These are phyloP conservation scores for Lepidium africanum DNA, from an alignment of 345 rosid species.

Conservation along the genomic window DNA sequence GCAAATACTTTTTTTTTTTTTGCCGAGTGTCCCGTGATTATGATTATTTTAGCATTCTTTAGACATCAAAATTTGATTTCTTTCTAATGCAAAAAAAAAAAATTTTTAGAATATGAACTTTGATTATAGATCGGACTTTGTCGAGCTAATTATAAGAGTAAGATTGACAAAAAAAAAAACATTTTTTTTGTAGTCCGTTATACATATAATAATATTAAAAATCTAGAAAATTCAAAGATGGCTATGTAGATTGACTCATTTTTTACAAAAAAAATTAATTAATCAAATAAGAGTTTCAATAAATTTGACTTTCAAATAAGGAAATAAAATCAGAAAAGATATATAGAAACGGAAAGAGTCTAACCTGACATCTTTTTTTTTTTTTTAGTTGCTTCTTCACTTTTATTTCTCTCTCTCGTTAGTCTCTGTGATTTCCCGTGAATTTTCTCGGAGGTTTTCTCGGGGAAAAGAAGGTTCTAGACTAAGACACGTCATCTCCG, in stretches of 20 bases:
- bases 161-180: no score
- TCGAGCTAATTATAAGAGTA: no score
- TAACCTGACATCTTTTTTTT: neutral
- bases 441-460: conserved; percentile 10
- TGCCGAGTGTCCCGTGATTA: no score
- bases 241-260: neutral
- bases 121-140: no score
- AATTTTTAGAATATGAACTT: no score
- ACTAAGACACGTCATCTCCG: conserved; percentile 10
- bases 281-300: neutral
- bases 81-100: no score
- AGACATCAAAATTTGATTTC: no score
- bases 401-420: neutral
- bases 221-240: neutral
- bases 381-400: conserved; percentile 11
- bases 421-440: conserved; percentile 9
- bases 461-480: conserved; percentile 8
- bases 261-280: neutral
- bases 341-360: conserved; percentile 12
- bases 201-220: no score
- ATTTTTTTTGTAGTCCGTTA: no score
- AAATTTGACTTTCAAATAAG: neutral
- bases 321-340: neutral
- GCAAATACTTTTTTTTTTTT: no score
- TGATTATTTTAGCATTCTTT: no score